These are phyloP conservation scores for Metschnikowia arizonensis DNA, from an alignment of 805 yeast genomes.

Conservation along the genomic window DNA sequence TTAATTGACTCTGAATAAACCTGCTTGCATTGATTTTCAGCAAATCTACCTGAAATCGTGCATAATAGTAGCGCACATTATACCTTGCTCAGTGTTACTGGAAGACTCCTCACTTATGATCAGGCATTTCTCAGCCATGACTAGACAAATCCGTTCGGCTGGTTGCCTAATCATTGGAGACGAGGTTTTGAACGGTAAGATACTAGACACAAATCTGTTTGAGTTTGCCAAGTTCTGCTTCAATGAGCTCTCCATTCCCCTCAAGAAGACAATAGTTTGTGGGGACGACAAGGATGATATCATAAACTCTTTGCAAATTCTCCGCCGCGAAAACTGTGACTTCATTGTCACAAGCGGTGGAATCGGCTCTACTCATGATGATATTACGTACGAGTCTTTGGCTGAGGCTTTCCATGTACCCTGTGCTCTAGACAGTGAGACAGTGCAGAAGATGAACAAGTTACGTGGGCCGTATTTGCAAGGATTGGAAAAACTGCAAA, in stretches of 20 bases:
- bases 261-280: constrained; percentile 63
- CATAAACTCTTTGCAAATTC: constrained; percentile 45
- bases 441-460: constrained; percentile 56
- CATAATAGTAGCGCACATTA: background rate
- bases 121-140: constrained; percentile 12
- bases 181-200: constrained; percentile 83
- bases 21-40: background rate
- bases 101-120: constrained; percentile 3
- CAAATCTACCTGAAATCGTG: constrained; percentile 1
- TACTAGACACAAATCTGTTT: constrained; percentile 71
- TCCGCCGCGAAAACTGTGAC: constrained; percentile 49
- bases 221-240: constrained; percentile 71
- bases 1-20: background rate
- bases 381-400: constrained; percentile 74
- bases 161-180: constrained; percentile 74
- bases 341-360: constrained; percentile 68
- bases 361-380: constrained; percentile 90
- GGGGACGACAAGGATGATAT: constrained; percentile 76
- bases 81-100: background rate
- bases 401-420: constrained; percentile 59
- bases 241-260: constrained; percentile 54
- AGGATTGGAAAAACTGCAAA: constrained; percentile 39
- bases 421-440: constrained; percentile 49
- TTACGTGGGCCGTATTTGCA: constrained; percentile 38
- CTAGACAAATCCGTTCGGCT: constrained; percentile 31